Base-by-base conservation (phyloP, 2,329 filamentous ascomycete species). In the Diaporthe sp. region DNA sequence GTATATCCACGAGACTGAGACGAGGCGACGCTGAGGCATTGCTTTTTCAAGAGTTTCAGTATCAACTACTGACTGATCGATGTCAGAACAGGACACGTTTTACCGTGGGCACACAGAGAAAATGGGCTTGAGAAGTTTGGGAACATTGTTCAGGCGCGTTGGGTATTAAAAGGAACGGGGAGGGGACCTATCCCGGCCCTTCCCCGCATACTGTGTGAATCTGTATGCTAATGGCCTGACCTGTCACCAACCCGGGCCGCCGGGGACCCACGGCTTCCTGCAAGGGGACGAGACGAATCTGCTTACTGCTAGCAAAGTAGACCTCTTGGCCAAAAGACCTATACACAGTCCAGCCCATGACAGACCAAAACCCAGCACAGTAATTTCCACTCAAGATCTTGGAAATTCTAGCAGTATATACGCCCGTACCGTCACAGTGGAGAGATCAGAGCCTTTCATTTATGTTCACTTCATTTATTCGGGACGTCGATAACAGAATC, bases 221-320 rank as follows among this genome's bases (percentile, higher is more conserved):
- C 25, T 30, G 38, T 64, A 38, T 45, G 38, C 22, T 52, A 35
- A 67, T 52, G 45, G 30, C 30, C 28, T 67, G 30, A 67, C 30
- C 60, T 66, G 60, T 47, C 60, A 66, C 60, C 40, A 30, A 47
- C 42, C 28, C 42, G 40, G 40, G 25, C 58, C 38, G 58, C 7
- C 38, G 25, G 58, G 45, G 45, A 4, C 30, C 30, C 45, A 40
- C 45, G 45, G 64, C 30, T 68, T 7, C n/a, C 19, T 52, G 64
- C 61, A 52, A 6, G 45, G 45, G 12, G 15, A 10, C 3, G 45
- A 22, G 40, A 42, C n/a, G n/a, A n/a, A n/a, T n/a, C n/a, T n/a
- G n/a, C n/a, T n/a, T n/a, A n/a, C n/a, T n/a, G n/a, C n/a, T n/a
- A n/a, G n/a, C n/a, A n/a, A n/a, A n/a, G n/a, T n/a, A n/a, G n/a